These are phyloP conservation scores for Amanita subjunquillea DNA, from an alignment of 768 basidiomycete species.

Conservation along the genomic window DNA sequence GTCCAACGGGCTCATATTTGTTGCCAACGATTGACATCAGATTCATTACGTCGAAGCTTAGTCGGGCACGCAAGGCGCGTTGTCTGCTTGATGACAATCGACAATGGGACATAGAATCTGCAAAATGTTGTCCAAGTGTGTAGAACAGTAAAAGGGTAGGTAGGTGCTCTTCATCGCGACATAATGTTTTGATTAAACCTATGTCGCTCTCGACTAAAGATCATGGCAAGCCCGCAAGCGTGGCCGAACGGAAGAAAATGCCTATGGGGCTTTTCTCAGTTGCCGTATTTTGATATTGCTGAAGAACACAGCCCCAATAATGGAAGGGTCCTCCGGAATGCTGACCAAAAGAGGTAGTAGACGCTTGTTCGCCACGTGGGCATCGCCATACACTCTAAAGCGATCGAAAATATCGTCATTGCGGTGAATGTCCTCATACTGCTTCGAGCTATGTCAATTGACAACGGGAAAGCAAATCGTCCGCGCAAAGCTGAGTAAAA, in stretches of 20 bases:
- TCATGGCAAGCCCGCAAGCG: background rate
- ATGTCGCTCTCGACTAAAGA: background rate
- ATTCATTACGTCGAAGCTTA: background rate
- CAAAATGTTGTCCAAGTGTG: too few species aligned
- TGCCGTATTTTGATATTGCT: too few species aligned
- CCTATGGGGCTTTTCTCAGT: background rate
- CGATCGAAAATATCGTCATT: background rate
- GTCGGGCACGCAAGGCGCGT: background rate
- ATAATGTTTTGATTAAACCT: background rate
- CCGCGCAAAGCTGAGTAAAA: conserved; percentile 3
- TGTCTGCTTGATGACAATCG: too few species aligned
- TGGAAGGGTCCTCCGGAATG: background rate
- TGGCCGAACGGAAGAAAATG: background rate
- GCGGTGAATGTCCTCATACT: background rate
- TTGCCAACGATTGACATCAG: background rate
- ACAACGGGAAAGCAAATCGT: conserved; percentile 3
- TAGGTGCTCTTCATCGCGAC: background rate
- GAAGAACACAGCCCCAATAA: background rate
- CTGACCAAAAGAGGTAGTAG: background rate
- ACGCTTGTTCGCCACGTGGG: background rate
- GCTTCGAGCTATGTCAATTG: background rate
- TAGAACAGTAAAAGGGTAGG: background rate
- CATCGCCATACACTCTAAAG: conserved; percentile 2
- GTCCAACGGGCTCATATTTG: background rate
- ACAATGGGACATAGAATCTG: too few species aligned